Base-by-base conservation (phyloP, 148 eudicot genomes). In the Dianthus caryophyllus region DNA sequence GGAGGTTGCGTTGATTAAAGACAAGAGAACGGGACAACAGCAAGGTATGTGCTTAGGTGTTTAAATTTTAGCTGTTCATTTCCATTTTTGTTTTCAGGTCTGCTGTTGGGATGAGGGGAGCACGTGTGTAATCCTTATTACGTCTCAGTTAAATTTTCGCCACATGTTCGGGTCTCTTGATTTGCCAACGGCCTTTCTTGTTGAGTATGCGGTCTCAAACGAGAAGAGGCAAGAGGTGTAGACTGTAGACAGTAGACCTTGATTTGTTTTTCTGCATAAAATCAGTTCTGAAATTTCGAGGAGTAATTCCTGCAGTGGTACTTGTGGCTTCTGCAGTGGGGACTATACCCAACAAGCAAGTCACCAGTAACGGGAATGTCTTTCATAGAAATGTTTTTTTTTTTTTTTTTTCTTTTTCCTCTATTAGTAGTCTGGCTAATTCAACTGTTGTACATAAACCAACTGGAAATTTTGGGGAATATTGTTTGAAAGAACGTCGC, bases 1-100 rank as follows among this genome's bases (percentile, higher is more conserved):
- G 64, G 98, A 93, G 81, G 95, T 93, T 80, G 95, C 92, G 77
- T 72, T 93, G 64, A 93, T 93, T 68, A 93, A 82, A 79, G 98
- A 93, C 67, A 89, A 84, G 80, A 84, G 87, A 76, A 85, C 98
- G 10, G 96, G 98, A 33, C 88, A 75, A 72, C 98, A 89, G 39
- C 96, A 90, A 89, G 98, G 98, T 93, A 93, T 77, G 88, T 76
- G 59, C 59, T 55, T 53, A 52, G 52, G 41, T 46, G 76, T 76
- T 63, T 13, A 24, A 31, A 59, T 44, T 36, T 57, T 71, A 83
- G 59, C 67, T 8, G 65, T 81, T 69, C 55, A 26, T 76, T 22
- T 64, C 65, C 17, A 58, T 74, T 71, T 83, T 67, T 75, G 77
- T 77, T 89, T 87, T 90, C 96, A 93, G 98, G 98, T 85, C 61